Conservation (phyloP, 345 rosid species). For the Sonneratia caseolaris region DNA sequence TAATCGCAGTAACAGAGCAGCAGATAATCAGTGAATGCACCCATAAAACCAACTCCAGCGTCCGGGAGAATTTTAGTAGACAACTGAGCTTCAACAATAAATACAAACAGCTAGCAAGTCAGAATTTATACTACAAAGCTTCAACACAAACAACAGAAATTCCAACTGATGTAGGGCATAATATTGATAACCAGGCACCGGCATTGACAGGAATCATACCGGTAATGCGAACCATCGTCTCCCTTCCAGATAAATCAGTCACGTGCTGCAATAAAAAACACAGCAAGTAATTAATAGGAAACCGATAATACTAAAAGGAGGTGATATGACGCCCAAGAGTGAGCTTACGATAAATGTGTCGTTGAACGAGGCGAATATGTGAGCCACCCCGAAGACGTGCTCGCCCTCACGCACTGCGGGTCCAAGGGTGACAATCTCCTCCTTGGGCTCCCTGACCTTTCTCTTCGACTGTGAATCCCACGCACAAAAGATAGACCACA, state of each 20-base stretch:
- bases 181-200: not conserved
- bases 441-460: slow-evolving; percentile 80
- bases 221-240: slow-evolving; percentile 82
- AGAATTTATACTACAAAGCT: too few species aligned
- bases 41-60: not conserved
- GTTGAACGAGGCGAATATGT: slow-evolving; percentile 79
- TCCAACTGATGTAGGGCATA: not conserved
- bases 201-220: slow-evolving; percentile 24
- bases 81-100: not conserved
- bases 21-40: not conserved
- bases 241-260: slow-evolving; percentile 86
- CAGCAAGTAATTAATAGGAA: not conserved
- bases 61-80: not conserved
- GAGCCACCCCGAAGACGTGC: slow-evolving; percentile 76
- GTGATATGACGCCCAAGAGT: not conserved
- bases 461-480: slow-evolving; percentile 41
- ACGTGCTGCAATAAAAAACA: slow-evolving; percentile 46
- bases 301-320: not conserved
- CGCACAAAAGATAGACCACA: not conserved
- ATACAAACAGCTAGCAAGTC: not conserved
- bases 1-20: not conserved
- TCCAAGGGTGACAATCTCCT: slow-evolving; percentile 66
- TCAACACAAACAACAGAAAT: too few species aligned
- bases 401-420: slow-evolving; percentile 77
- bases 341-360: slow-evolving; percentile 78